Evolutionary conservation across 306 rosid species (phyloP).

Genomic region (Delonix regia): DNA sequence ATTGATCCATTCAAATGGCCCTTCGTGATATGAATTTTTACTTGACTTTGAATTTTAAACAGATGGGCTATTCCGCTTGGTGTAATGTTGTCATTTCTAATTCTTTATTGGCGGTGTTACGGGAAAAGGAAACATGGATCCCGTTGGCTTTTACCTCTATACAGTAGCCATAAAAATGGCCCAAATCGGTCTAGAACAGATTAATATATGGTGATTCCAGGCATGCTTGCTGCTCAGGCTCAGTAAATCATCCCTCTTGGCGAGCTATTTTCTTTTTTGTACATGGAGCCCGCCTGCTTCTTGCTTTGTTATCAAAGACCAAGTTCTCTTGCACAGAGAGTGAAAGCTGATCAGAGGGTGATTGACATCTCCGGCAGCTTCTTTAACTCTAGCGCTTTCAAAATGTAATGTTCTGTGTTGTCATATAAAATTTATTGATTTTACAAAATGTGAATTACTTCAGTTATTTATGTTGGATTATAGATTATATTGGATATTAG

Average conservation of each 20-base stretch:
- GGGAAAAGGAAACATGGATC: constrained; percentile 76
- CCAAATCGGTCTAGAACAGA: constrained; percentile 75
- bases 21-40: background rate
- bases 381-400: constrained; percentile 16
- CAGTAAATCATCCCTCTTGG: constrained; percentile 29
- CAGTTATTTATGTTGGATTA: constrained; percentile 21
- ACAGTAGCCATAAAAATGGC: constrained; percentile 60
- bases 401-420: constrained; percentile 15
- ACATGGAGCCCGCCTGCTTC: constrained; percentile 20
- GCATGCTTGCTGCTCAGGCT: constrained; percentile 32
- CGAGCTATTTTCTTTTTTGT: constrained; percentile 37
- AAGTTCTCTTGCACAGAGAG: constrained; percentile 9
- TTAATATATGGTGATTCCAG: constrained; percentile 34
- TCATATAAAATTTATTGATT: constrained; percentile 17
- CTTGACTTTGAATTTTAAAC: constrained; percentile 38
- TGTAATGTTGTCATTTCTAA: constrained; percentile 47
- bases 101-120: constrained; percentile 89
- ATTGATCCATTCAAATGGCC: background rate
- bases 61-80: constrained; percentile 97
- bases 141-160: constrained; percentile 74
- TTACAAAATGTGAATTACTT: constrained; percentile 20
- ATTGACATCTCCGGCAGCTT: constrained; percentile 20
- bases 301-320: background rate
- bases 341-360: constrained; percentile 22
- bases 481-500: constrained; percentile 15